Conservation (phyloP, 2,329 filamentous ascomycete species). For the Remersonia thermophila region DNA sequence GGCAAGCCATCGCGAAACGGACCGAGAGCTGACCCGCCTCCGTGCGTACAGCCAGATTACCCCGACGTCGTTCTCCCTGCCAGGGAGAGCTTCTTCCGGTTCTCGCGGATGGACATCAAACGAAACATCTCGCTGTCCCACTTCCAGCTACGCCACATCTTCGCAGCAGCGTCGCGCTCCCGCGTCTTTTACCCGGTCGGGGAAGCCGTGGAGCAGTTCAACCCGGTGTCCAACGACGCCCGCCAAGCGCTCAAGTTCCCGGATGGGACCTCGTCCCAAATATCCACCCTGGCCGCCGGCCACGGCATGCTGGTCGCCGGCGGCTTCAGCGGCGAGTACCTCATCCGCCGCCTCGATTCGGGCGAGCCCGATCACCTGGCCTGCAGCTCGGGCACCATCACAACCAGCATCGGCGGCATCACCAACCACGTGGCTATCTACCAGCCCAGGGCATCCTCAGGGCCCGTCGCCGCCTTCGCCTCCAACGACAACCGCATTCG, state of each 20-base stretch:
- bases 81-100: conserved; percentile 43
- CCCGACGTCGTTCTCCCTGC: conserved; percentile 26
- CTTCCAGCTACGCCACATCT: conserved; percentile 52
- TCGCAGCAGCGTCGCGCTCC: conserved; percentile 43
- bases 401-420: conserved; percentile 39
- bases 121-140: conserved; percentile 45
- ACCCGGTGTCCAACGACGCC: conserved; percentile 34
- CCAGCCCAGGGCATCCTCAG: conserved; percentile 36
- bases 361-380: conserved; percentile 22
- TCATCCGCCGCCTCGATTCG: conserved; percentile 34
- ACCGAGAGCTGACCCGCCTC: background rate
- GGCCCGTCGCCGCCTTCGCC: conserved; percentile 45
- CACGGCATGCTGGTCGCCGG: conserved; percentile 47
- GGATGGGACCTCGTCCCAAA: conserved; percentile 26
- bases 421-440: conserved; percentile 54
- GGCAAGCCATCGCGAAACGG: background rate
- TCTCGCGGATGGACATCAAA: conserved; percentile 43
- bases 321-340: conserved; percentile 45
- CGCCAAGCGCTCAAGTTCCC: conserved; percentile 34
- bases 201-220: conserved; percentile 38
- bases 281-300: conserved; percentile 40
- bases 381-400: conserved; percentile 35
- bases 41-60: conserved; percentile 12
- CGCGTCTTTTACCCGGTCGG: conserved; percentile 45
- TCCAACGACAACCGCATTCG: conserved; percentile 51